These are phyloP conservation scores for Suillus americanus DNA, from an alignment of 768 basidiomycete species.

Conservation along the genomic window DNA sequence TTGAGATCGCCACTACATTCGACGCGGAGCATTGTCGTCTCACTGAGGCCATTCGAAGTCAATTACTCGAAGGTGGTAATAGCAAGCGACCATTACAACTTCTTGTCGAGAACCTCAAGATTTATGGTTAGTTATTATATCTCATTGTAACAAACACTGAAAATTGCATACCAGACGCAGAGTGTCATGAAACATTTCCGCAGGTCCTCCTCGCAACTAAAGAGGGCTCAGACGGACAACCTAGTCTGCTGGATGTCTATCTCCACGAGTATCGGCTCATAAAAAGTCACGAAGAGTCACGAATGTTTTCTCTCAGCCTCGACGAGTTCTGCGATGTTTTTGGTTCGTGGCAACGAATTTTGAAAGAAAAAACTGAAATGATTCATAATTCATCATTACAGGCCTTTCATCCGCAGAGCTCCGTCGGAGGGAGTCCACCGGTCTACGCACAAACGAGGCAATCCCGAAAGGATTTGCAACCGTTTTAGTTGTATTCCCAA, in stretches of 20 bases:
- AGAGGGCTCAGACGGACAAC: neutral
- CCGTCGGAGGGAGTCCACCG: neutral
- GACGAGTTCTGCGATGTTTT: neutral
- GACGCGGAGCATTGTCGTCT: constrained; percentile 29
- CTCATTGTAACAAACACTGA: neutral
- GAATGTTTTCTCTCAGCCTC: neutral
- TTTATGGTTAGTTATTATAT: constrained; percentile 36
- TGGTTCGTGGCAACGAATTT: neutral
- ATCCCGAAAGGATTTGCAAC: constrained; percentile 50
- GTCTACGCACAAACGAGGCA: constrained; percentile 32
- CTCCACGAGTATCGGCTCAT: neutral
- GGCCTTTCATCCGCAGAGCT: neutral
- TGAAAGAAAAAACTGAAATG: neutral
- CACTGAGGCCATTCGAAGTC: constrained; percentile 23
- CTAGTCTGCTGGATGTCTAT: neutral
- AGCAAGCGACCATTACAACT: constrained; percentile 40
- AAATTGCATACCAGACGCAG: neutral
- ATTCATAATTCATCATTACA: neutral
- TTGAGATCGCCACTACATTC: constrained; percentile 36
- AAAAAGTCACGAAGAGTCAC: neutral
- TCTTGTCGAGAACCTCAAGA: constrained; percentile 28
- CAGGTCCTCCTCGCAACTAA: neutral
- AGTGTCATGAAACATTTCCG: neutral
- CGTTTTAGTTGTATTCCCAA: constrained; percentile 50
- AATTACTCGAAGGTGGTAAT: constrained; percentile 23